Evolutionary conservation across 768 basidiomycete genomes (phyloP).

Genomic region (Russula ochroleuca): DNA sequence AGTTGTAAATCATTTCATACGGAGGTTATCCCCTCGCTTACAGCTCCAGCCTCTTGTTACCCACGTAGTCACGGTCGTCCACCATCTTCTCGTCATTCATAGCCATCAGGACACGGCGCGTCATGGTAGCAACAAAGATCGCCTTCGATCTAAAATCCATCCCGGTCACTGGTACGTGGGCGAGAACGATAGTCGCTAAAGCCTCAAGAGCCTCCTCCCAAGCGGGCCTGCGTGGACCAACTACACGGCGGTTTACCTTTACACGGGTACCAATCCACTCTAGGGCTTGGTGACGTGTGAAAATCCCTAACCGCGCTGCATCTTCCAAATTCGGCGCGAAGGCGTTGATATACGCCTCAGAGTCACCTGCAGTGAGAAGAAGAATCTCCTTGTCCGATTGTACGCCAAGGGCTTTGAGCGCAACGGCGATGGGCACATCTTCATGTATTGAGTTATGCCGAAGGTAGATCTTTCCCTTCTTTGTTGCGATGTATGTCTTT

Average conservation of each 20-base stretch:
- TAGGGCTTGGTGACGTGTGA: slow-evolving; percentile 88
- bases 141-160: slow-evolving; percentile 92
- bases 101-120: slow-evolving; percentile 90
- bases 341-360: slow-evolving; percentile 78
- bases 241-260: slow-evolving; percentile 75
- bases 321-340: slow-evolving; percentile 95
- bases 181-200: slow-evolving; percentile 94
- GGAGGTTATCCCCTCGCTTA: slow-evolving; percentile 41
- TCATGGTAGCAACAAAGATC: slow-evolving; percentile 97
- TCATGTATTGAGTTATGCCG: slow-evolving; percentile 97
- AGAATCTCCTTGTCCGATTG: slow-evolving; percentile 98
- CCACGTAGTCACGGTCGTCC: slow-evolving; percentile 98
- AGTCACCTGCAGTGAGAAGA: slow-evolving; percentile 86
- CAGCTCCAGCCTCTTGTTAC: slow-evolving; percentile 98
- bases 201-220: slow-evolving; percentile 97
- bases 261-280: slow-evolving; percentile 94
- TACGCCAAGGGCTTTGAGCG: slow-evolving; percentile 92
- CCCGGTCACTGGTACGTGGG: slow-evolving; percentile 88
- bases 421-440: slow-evolving; percentile 93
- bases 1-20: slow-evolving; percentile 1
- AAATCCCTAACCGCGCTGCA: slow-evolving; percentile 83
- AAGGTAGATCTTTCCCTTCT: slow-evolving; percentile 91
- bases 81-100: slow-evolving; percentile 97
- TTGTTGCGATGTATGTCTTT: slow-evolving; percentile 95
- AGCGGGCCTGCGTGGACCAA: slow-evolving; percentile 77